Evolutionary conservation across 352 stramenopile species (phyloP).

Genomic region (Phytopythium ostracodes): DNA sequence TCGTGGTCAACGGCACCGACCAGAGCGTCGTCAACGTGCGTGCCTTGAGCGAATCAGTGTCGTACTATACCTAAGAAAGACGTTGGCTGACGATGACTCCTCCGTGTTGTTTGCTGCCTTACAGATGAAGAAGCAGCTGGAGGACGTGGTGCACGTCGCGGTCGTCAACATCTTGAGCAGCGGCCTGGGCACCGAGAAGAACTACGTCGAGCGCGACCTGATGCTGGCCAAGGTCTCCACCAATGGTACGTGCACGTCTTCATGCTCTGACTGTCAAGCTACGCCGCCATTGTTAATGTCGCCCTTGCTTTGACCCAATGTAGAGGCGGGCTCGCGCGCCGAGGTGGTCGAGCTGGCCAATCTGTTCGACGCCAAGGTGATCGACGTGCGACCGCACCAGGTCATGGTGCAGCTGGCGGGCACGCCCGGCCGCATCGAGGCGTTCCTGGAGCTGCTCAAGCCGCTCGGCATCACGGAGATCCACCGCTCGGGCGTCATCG

Average conservation of each 20-base stretch:
- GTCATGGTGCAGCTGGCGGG: constrained; percentile 82
- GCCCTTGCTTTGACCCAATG: constrained; percentile 6
- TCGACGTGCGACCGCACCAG: constrained; percentile 78
- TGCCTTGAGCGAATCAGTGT: background rate
- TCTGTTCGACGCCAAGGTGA: constrained; percentile 84
- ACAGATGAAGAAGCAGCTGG: constrained; percentile 86
- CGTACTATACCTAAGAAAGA: no score
- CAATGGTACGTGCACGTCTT: constrained; percentile 33
- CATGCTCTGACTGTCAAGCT: background rate
- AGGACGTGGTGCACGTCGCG: constrained; percentile 84
- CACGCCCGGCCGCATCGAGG: constrained; percentile 71
- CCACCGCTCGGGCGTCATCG: constrained; percentile 81
- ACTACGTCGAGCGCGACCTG: constrained; percentile 84
- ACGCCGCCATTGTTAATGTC: constrained; percentile 1
- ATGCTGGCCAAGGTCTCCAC: constrained; percentile 87
- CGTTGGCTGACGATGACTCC: constrained; percentile 7
- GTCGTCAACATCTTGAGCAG: constrained; percentile 85
- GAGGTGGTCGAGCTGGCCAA: constrained; percentile 80
- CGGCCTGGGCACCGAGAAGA: constrained; percentile 55
- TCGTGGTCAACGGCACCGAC: constrained; percentile 79
- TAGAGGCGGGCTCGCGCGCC: constrained; percentile 57
- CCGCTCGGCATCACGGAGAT: constrained; percentile 81
- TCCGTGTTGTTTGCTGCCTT: constrained; percentile 6
- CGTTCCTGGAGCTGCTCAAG: constrained; percentile 81
- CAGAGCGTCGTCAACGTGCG: constrained; percentile 75